Evolutionary conservation across 192 early-diverging fungal species (phyloP).

Genomic region (Gryganskiella cystojenkinii): DNA sequence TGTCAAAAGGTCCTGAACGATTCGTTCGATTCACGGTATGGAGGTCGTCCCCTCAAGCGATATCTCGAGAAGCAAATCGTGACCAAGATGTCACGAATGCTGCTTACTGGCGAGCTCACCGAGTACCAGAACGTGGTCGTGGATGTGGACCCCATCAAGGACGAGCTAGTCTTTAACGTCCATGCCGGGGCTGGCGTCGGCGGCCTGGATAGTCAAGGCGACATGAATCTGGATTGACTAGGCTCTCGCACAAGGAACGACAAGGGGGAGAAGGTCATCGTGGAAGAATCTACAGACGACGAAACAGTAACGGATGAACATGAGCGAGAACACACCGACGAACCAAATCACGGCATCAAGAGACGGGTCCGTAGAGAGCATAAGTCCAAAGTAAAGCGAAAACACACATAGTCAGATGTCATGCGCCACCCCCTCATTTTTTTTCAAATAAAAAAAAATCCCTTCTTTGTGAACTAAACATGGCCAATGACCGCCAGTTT

Average conservation of each 20-base stretch:
- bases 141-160: slow-evolving; percentile 23
- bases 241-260: background rate
- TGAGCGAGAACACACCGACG: background rate
- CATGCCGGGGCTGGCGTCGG: slow-evolving; percentile 3
- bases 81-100: slow-evolving; percentile 79
- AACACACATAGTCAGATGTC: background rate
- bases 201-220: background rate
- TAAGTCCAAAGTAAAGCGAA: background rate
- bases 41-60: slow-evolving; percentile 91
- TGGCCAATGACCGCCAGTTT: no score
- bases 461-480: no score
- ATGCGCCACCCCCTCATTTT: no score
- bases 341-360: slow-evolving; percentile 9
- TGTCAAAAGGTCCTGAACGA: slow-evolving; percentile 77
- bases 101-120: slow-evolving; percentile 71
- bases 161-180: slow-evolving; percentile 48
- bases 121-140: slow-evolving; percentile 68
- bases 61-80: slow-evolving; percentile 88
- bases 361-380: background rate
- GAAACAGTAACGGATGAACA: background rate
- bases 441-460: no score
- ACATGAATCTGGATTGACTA: slow-evolving; percentile 43
- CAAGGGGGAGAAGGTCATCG: background rate
- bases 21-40: slow-evolving; percentile 94
- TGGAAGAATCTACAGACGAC: background rate